phyloP scores from a whole-genome alignment of 768 basidiomycete species.

The Leucocoprinus birnbaumii region DNA sequence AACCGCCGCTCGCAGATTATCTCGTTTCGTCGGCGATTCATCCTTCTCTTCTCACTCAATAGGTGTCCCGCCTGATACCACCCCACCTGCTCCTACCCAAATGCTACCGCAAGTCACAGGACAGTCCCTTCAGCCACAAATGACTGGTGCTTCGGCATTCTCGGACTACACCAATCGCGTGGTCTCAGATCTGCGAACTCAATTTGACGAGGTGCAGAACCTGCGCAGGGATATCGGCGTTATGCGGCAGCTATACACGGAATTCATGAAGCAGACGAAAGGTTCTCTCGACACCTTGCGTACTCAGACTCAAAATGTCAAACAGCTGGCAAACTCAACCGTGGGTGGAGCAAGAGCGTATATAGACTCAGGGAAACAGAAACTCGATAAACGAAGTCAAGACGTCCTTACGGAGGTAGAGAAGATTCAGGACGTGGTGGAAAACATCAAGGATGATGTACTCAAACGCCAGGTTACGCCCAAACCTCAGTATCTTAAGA shows the following conservation, averaged over 20 bases:
- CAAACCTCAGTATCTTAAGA: slow-evolving; percentile 66
- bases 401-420: slow-evolving; percentile 91
- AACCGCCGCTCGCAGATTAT: slow-evolving; percentile 68
- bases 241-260: slow-evolving; percentile 92
- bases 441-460: slow-evolving; percentile 88
- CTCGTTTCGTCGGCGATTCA: slow-evolving; percentile 58
- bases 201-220: slow-evolving; percentile 94
- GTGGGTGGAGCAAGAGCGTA: slow-evolving; percentile 86
- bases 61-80: slow-evolving; percentile 19
- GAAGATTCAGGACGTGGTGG: slow-evolving; percentile 88
- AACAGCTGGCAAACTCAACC: slow-evolving; percentile 77
- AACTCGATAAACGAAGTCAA: slow-evolving; percentile 87
- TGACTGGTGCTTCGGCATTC: slow-evolving; percentile 70
- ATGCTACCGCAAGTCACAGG: slow-evolving; percentile 67
- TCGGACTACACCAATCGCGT: slow-evolving; percentile 75
- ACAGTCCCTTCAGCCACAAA: slow-evolving; percentile 64
- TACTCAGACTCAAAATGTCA: slow-evolving; percentile 82
- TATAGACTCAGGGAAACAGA: slow-evolving; percentile 89
- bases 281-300: slow-evolving; percentile 76
- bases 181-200: slow-evolving; percentile 80
- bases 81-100: slow-evolving; percentile 25
- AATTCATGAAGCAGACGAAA: slow-evolving; percentile 92
- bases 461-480: slow-evolving; percentile 86
- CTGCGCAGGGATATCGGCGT: slow-evolving; percentile 89
- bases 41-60: slow-evolving; percentile 22